Evolutionary conservation across 352 stramenopile species (phyloP), one percentile per base, ranked within the genome.

Genomic region (Blastocystis sp.): DNA sequence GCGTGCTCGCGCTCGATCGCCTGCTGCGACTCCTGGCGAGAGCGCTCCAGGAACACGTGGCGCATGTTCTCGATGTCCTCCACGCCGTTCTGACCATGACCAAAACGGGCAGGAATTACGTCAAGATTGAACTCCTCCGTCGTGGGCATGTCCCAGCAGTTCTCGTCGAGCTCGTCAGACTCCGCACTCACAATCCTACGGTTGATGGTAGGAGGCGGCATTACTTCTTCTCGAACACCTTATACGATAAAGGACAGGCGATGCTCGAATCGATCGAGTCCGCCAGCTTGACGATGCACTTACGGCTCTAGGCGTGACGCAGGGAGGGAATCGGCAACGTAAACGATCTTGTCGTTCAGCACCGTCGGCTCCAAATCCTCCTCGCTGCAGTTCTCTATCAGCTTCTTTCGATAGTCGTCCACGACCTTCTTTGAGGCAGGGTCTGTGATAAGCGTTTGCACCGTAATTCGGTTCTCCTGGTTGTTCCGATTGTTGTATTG

Each of bases 71-170:
- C 74, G 10, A 85, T 9, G 3, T 37, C 24, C 2, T 21, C n/a
- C 10, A 33, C 26, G 37, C 29, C n/a, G 13, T 51, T 26, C 74
- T 85, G 39, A 33, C 19, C 19, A 19, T 71, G 12, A 39, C 29
- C 33, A n/a, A 16, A 12, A 31, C 2, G 50, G 45, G 12, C 2
- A 31, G 37, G 33, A 41, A 55, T 16, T 26, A 85, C 74, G 45
- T 85, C 74, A 4, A 85, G 45, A n/a, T 31, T 67, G 35, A 63
- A 70, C 16, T 62, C 51, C 13, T 85, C 74, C 21, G 51, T 85
- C 1, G 74, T 69, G 21, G 74, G 74, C 45, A 85, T 67, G 37
- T 85, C 74, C 74, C 74, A 85, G 61, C 74, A 85, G 66, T 85
- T 41, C 74, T 62, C 60, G 37, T 85, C 74, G 19, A 85, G 50